phyloP scores from a whole-genome alignment of 345 rosid species.

The Syzygium aromaticum region DNA sequence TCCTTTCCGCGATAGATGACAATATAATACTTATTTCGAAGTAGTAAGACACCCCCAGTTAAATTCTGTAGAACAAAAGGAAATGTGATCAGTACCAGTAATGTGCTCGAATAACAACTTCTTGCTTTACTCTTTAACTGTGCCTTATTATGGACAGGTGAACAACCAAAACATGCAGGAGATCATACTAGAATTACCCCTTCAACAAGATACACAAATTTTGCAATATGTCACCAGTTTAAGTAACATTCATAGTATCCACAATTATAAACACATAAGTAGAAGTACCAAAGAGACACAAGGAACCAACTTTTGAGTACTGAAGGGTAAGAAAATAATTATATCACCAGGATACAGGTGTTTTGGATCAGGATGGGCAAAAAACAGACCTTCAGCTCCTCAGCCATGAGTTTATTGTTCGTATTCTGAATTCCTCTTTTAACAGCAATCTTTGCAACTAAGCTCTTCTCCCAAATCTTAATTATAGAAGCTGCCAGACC shows the following conservation, averaged over 20 bases:
- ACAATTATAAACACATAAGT: neutral
- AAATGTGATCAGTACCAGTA: neutral
- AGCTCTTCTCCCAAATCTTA: conserved; percentile 92
- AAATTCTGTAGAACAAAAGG: conserved; percentile 36
- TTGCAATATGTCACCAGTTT: neutral
- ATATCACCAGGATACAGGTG: neutral
- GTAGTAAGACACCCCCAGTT: conserved; percentile 92
- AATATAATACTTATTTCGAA: conserved; percentile 86
- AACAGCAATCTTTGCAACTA: conserved; percentile 79
- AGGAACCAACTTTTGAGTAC: neutral
- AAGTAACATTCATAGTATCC: neutral
- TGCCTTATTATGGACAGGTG: neutral
- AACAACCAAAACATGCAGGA: neutral
- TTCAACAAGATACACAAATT: neutral
- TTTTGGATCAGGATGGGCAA: neutral
- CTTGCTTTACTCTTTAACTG: neutral
- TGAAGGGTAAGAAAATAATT: neutral
- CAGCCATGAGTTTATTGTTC: conserved; percentile 94
- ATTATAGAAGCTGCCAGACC: conserved; percentile 85
- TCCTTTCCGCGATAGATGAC: conserved; percentile 98
- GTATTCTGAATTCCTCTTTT: conserved; percentile 98
- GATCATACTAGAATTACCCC: neutral
- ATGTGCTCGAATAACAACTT: neutral
- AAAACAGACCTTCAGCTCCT: conserved; percentile 75
- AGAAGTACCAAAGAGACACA: neutral